Evolutionary conservation across 140 eudicot genomes (phyloP).

Genomic region (Ambrosia hybrid): DNA sequence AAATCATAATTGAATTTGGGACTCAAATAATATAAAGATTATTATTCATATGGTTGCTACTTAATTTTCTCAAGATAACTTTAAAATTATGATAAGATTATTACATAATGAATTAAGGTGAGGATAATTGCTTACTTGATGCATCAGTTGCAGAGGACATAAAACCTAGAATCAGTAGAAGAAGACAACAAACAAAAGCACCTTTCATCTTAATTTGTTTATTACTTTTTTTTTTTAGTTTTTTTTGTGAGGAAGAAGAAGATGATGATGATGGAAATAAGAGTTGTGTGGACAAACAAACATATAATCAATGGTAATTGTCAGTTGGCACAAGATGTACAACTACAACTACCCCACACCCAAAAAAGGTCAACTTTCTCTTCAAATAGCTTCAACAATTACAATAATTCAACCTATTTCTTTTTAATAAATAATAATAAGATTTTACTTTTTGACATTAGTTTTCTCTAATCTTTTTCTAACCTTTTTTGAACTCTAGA

Average conservation of each 20-base stretch:
- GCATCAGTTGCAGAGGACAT: conserved; percentile 24
- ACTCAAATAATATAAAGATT: not conserved
- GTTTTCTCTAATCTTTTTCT: no score
- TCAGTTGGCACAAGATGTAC: conserved; percentile 23
- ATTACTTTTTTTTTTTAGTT: not conserved
- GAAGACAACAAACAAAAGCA: conserved; percentile 29
- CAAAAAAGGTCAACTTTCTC: conserved; percentile 29
- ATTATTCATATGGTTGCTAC: no score
- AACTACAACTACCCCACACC: conserved; percentile 20
- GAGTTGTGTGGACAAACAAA: conserved; percentile 6
- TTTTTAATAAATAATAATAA: no score
- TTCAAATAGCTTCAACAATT: conserved; percentile 10
- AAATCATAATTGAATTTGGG: not conserved
- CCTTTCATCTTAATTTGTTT: conserved; percentile 23
- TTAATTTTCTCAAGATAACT: not conserved
- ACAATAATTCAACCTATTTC: no score
- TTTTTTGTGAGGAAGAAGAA: not conserved
- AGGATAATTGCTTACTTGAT: conserved; percentile 34
- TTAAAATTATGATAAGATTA: not conserved
- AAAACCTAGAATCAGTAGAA: conserved; percentile 26
- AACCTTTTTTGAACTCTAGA: no score
- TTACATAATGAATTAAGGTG: not conserved
- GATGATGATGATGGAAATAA: not conserved
- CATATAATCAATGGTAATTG: conserved; percentile 19
- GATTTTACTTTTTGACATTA: no score